Conservation (phyloP, 2,329 filamentous ascomycete genomes). For the Microcera coccophila region DNA sequence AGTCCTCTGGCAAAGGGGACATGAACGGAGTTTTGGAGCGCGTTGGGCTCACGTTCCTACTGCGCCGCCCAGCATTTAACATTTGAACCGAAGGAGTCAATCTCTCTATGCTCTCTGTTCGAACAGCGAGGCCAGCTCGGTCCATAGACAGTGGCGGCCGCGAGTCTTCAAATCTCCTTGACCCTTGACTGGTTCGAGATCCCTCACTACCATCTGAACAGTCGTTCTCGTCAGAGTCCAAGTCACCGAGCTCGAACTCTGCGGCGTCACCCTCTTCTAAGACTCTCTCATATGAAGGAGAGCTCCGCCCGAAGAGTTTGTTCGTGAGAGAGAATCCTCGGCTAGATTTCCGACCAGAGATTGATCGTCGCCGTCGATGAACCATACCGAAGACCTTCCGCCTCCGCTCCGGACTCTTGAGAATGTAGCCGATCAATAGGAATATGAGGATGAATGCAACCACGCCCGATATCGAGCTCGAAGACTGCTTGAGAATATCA, state of each 20-base stretch:
- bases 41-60: slow-evolving; percentile 55
- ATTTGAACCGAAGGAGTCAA: slow-evolving; percentile 56
- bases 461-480: slow-evolving; percentile 68
- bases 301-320: slow-evolving; percentile 62
- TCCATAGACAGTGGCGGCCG: slow-evolving; percentile 49
- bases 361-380: slow-evolving; percentile 27
- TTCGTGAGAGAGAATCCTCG: slow-evolving; percentile 53
- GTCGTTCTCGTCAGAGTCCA: slow-evolving; percentile 61
- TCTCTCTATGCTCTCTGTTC: slow-evolving; percentile 83
- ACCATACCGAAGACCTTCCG: slow-evolving; percentile 28
- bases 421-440: slow-evolving; percentile 63
- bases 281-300: slow-evolving; percentile 72
- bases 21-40: slow-evolving; percentile 56
- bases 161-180: slow-evolving; percentile 50
- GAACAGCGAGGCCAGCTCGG: slow-evolving; percentile 68
- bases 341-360: slow-evolving; percentile 35
- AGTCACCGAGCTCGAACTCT: slow-evolving; percentile 73
- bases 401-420: slow-evolving; percentile 76
- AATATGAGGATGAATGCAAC: slow-evolving; percentile 74
- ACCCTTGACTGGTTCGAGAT: slow-evolving; percentile 55
- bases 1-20: slow-evolving; percentile 45
- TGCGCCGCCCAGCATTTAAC: slow-evolving; percentile 54
- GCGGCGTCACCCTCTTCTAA: slow-evolving; percentile 72
- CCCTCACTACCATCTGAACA: slow-evolving; percentile 59
- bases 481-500: slow-evolving; percentile 63